These are phyloP conservation scores for Botryotinia convoluta DNA, from an alignment of 2,329 filamentous ascomycete genomes.

Conservation along the genomic window DNA sequence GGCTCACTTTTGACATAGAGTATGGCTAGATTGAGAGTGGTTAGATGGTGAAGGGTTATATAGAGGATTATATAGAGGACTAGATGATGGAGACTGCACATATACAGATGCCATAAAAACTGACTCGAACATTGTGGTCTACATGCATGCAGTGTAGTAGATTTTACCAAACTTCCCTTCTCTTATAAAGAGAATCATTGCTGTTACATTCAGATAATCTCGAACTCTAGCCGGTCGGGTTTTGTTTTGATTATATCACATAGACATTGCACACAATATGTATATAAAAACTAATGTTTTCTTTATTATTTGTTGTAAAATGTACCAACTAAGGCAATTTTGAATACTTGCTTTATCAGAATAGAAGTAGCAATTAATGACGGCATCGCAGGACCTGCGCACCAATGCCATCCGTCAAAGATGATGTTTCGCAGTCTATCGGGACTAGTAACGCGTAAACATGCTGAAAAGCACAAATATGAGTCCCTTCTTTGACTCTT, in stretches of 20 bases:
- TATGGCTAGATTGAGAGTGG: background rate
- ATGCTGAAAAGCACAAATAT: slow-evolving; percentile 37
- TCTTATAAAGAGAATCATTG: background rate
- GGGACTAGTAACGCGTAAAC: slow-evolving; percentile 26
- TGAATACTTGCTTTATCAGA: slow-evolving; percentile 20
- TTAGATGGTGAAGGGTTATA: background rate
- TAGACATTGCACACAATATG: background rate
- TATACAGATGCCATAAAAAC: background rate
- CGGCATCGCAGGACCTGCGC: slow-evolving; percentile 44
- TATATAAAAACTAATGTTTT: background rate
- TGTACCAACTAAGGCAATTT: slow-evolving; percentile 11
- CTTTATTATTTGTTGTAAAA: slow-evolving; percentile 19
- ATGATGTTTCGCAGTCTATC: slow-evolving; percentile 36
- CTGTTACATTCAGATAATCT: background rate
- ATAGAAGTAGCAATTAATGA: slow-evolving; percentile 40
- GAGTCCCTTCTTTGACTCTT: slow-evolving; percentile 32
- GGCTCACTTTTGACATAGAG: background rate
- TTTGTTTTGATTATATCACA: background rate
- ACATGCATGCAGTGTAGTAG: background rate
- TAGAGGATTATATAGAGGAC: background rate
- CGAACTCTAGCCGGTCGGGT: background rate
- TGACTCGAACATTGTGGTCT: background rate
- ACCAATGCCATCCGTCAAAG: slow-evolving; percentile 41
- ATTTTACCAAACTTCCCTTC: background rate
- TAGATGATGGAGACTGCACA: background rate